A percentile compares a stretch with the other conserved stretches of the same genome.
These are phyloP conservation scores for Areca catechu DNA, from an alignment of 176 grass and related monocot species.

Conservation along the genomic window DNA sequence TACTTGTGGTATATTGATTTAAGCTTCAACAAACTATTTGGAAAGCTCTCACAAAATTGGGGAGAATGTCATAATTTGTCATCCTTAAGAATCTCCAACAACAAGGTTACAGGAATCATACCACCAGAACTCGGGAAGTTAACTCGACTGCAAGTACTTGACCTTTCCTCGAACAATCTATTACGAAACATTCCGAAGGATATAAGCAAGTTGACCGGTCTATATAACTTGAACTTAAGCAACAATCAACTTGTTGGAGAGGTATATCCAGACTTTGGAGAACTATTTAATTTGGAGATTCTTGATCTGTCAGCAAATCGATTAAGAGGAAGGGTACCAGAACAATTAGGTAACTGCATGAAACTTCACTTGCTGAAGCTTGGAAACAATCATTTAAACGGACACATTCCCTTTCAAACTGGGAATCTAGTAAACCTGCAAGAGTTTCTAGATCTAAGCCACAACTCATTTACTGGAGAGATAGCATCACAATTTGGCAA, in stretches of 20 bases:
- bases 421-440: no score
- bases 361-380: background rate
- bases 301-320: slow-evolving; percentile 17
- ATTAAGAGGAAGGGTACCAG: slow-evolving; percentile 10
- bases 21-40: background rate
- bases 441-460: no score
- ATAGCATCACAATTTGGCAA: no score
- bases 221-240: background rate
- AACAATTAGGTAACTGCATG: background rate
- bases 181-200: background rate
- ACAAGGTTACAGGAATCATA: background rate
- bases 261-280: background rate
- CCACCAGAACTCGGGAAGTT: background rate
- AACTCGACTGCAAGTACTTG: background rate
- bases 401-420: background rate
- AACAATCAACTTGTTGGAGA: background rate
- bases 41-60: background rate
- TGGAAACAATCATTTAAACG: slow-evolving; percentile 3
- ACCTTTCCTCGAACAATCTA: background rate
- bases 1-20: background rate
- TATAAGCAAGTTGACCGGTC: background rate
- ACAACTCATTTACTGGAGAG: no score
- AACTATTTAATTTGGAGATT: background rate
- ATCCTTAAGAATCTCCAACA: rapidly evolving
- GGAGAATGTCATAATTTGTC: background rate